Base-by-base conservation (phyloP, 129 eudicot genomes). In the Erigeron canadensis region DNA sequence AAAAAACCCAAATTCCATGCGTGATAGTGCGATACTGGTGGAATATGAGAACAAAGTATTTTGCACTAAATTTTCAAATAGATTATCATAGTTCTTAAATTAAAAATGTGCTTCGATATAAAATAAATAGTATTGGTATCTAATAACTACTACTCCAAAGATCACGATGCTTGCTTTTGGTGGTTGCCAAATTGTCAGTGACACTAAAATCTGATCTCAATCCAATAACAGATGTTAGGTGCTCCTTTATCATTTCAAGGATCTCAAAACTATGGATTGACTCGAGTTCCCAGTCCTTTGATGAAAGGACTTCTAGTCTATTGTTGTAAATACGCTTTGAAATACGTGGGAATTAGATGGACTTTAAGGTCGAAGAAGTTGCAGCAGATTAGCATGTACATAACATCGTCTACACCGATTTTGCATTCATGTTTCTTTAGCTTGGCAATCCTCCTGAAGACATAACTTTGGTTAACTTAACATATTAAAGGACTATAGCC, bases 231-330 rank as follows among this genome's bases (percentile, higher is more conserved):
- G 81, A 63, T 4, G 84, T 81, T 8, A 94, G 78, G 71, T 94
- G 92, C 45, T 87, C 83, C 55, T 73, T 79, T 19, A 89, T 81
- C 92, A 94, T 79, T 76, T 94, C 86, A 60, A 87, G 73, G 28
- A 81, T 84, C 54, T 94, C 98, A 8, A 63, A 68, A 84, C 79
- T 89, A 54, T 89, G 87, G 62, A 89, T 85, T 5, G 96, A 89
- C 65, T 89, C 93, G 56, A 94, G 89, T 79, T 87, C 95, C 88
- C 88, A 87, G 73, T 85, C 93, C 65, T 84, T 89, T 7, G 96
- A 81, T 8, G 98, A 96, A 43, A 74, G 64, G 46, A 94, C 84
- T 83, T 94, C 98, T 15, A 94, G 86, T 69, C 98, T 75, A 39
- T 83, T 77, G 43, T 89, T 85, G 71, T 84, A 94, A 18, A 87